Percentiles rank a stretch among this genome's conserved stretches.
phyloP scores from a whole-genome alignment of 1,284 basidiomycete genomes.

The Pulchroboletus neoregius region DNA sequence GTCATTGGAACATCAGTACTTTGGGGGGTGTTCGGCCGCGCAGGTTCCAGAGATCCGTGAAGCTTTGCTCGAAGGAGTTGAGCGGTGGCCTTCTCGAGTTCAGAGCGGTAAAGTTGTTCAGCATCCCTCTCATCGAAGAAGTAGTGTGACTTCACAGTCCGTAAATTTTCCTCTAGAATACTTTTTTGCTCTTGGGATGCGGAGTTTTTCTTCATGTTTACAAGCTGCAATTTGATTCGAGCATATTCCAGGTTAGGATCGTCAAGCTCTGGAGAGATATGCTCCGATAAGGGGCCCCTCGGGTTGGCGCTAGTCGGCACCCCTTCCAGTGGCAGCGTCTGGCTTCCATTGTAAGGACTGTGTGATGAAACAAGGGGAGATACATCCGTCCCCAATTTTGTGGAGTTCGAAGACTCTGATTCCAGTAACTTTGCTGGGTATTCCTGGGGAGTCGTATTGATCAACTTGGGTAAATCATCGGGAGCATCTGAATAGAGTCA shows the following conservation, averaged over 20 bases:
- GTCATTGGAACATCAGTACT: slow-evolving; percentile 2
- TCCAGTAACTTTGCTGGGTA: background rate
- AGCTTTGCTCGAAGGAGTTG: slow-evolving; percentile 53
- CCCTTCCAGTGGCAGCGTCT: slow-evolving; percentile 21
- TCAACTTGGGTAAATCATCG: slow-evolving; percentile 7
- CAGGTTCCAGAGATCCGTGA: slow-evolving; percentile 34
- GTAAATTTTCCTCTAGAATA: slow-evolving; percentile 51
- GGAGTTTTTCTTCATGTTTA: slow-evolving; percentile 35
- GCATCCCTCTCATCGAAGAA: slow-evolving; percentile 74
- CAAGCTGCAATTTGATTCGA: slow-evolving; percentile 52
- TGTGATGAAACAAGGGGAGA: slow-evolving; percentile 38
- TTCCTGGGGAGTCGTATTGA: slow-evolving; percentile 3
- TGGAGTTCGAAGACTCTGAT: slow-evolving; percentile 6
- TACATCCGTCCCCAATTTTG: slow-evolving; percentile 36
- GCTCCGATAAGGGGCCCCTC: slow-evolving; percentile 25
- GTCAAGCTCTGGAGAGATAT: slow-evolving; percentile 39
- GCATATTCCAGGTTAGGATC: slow-evolving; percentile 66
- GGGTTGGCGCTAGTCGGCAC: slow-evolving; percentile 8
- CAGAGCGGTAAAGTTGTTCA: slow-evolving; percentile 52
- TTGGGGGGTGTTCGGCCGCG: slow-evolving; percentile 1
- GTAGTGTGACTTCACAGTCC: slow-evolving; percentile 61
- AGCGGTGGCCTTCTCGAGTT: slow-evolving; percentile 54
- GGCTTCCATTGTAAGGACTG: background rate
- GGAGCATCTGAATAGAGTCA: slow-evolving; percentile 11
- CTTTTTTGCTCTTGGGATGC: slow-evolving; percentile 6